phyloP scores from a whole-genome alignment of 2,329 filamentous ascomycete species.

The Hawksworthiomyces lignivorus region DNA sequence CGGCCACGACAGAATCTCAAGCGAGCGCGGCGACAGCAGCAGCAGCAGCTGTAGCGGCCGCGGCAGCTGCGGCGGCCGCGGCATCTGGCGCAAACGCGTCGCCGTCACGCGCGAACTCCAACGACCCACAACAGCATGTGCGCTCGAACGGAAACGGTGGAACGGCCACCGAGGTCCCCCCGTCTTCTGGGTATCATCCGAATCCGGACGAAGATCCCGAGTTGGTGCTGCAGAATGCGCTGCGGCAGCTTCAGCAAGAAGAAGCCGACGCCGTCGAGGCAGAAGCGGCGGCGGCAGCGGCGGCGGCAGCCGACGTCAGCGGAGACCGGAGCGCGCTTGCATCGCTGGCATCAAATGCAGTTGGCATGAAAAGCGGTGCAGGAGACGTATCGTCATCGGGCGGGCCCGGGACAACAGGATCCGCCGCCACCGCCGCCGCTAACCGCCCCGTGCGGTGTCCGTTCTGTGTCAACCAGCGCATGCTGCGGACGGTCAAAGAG shows the following conservation, averaged over 20 bases:
- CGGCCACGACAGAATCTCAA: conserved; percentile 4
- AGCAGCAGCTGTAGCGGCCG: conserved; percentile 15
- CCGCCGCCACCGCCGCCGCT: conserved; percentile 16
- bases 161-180: conserved; percentile 21
- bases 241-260: conserved; percentile 51
- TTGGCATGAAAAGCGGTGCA: no score
- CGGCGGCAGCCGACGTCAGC: background rate
- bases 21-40: conserved; percentile 12
- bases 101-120: conserved; percentile 13
- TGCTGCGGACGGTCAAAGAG: conserved; percentile 54
- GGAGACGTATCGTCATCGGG: no score
- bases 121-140: conserved; percentile 21
- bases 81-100: background rate
- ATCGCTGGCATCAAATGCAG: conserved; percentile 38
- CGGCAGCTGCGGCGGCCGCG: conserved; percentile 7
- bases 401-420: no score
- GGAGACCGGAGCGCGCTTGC: background rate
- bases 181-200: conserved; percentile 2
- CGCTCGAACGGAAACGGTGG: conserved; percentile 13
- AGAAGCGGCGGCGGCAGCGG: conserved; percentile 3
- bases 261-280: conserved; percentile 50
- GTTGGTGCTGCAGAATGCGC: conserved; percentile 50
- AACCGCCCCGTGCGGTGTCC: conserved; percentile 48
- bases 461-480: conserved; percentile 54
- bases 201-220: conserved; percentile 47